Conservation (phyloP, 2,329 filamentous ascomycete genomes). For the Aspergillus viridinutans region DNA sequence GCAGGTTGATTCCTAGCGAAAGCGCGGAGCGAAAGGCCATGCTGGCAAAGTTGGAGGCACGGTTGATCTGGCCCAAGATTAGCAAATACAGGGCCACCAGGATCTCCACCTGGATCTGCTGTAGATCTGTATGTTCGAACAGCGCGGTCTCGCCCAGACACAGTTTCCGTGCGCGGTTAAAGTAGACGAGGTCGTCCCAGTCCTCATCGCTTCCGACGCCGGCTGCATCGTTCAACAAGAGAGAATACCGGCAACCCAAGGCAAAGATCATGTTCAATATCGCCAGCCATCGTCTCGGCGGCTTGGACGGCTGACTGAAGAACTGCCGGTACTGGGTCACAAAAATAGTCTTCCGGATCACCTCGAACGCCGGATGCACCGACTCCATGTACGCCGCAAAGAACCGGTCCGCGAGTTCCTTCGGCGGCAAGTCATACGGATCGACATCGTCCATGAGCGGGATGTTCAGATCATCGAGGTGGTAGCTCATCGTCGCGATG, state of each 20-base stretch:
- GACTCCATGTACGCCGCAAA: slow-evolving; percentile 37
- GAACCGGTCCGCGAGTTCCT: slow-evolving; percentile 34
- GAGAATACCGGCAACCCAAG: slow-evolving; percentile 39
- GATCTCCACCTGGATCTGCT: slow-evolving; percentile 41
- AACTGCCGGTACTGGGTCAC: slow-evolving; percentile 36
- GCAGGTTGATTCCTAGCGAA: slow-evolving; percentile 40
- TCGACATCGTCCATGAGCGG: slow-evolving; percentile 32
- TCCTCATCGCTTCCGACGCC: slow-evolving; percentile 10
- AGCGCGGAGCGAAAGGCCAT: slow-evolving; percentile 39
- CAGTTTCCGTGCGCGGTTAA: slow-evolving; percentile 38
- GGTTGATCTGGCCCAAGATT: slow-evolving; percentile 38
- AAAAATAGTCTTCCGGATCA: slow-evolving; percentile 37
- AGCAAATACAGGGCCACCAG: slow-evolving; percentile 40
- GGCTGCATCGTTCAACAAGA: slow-evolving; percentile 26
- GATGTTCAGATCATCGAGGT: slow-evolving; percentile 38
- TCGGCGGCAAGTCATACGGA: slow-evolving; percentile 34
- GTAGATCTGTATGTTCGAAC: slow-evolving; percentile 40
- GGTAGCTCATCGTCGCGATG: slow-evolving; percentile 31
- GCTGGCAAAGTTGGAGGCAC: slow-evolving; percentile 39
- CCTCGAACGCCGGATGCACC: slow-evolving; percentile 38
- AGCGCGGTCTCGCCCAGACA: slow-evolving; percentile 32
- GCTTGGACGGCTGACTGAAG: slow-evolving; percentile 19
- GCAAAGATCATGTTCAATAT: slow-evolving; percentile 47
- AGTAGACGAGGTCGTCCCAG: slow-evolving; percentile 37
- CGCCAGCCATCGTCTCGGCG: slow-evolving; percentile 36